Percentiles rank a stretch among this genome's conserved stretches.
These are phyloP conservation scores for Circinella minor DNA, from an alignment of 371 early-diverging fungal genomes.

Conservation along the genomic window DNA sequence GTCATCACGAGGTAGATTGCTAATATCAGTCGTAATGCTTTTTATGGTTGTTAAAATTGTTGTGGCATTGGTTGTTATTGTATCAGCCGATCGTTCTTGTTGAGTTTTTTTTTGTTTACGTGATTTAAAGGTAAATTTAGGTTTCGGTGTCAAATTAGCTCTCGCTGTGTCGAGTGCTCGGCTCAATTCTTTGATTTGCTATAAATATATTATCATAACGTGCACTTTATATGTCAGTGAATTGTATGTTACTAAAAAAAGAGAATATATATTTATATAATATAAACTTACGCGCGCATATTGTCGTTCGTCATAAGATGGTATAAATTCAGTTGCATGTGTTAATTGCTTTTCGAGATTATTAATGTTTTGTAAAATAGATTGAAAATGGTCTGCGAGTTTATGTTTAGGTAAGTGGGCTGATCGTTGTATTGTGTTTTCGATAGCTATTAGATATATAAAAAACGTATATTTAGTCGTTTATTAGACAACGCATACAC, in stretches of 20 bases:
- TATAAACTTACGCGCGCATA: conserved; percentile 43
- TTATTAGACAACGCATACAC: neutral
- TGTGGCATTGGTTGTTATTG: neutral
- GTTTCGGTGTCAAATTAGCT: conserved; percentile 51
- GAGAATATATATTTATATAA: neutral
- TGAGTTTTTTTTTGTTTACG: conserved; percentile 33
- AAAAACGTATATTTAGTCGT: neutral
- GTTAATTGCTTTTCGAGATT: conserved; percentile 59
- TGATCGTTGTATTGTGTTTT: conserved; percentile 30
- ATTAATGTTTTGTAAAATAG: conserved; percentile 47
- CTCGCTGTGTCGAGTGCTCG: conserved; percentile 37
- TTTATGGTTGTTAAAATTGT: conserved; percentile 8
- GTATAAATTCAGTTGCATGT: conserved; percentile 57
- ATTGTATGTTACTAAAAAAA: neutral
- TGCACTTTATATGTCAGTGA: neutral
- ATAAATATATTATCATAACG: neutral
- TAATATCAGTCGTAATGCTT: neutral
- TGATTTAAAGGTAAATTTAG: conserved; percentile 69
- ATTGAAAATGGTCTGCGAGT: conserved; percentile 38
- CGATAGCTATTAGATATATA: conserved; percentile 35
- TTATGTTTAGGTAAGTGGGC: conserved; percentile 27
- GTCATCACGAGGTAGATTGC: neutral
- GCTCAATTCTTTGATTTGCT: conserved; percentile 58
- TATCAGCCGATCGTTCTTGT: neutral
- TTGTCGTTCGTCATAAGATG: conserved; percentile 64